phyloP scores from a whole-genome alignment of 148 eudicot genomes.

The Gaultheria prostrata region DNA sequence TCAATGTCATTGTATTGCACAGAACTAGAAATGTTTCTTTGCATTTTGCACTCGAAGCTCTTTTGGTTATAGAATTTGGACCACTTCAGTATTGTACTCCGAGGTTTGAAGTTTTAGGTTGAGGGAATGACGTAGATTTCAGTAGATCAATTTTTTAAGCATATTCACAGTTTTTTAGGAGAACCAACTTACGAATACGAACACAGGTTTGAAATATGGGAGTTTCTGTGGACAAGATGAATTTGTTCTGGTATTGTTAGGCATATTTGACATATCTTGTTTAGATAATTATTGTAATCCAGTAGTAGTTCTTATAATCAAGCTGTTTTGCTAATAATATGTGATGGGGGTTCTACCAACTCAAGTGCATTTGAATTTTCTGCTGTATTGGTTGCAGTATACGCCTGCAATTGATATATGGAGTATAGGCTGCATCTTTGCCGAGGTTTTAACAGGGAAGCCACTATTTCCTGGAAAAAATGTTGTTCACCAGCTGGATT shows the following conservation, averaged over 20 bases:
- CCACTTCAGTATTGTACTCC: too few species aligned
- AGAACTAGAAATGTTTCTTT: background rate
- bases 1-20: background rate
- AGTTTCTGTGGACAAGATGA: background rate
- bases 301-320: background rate
- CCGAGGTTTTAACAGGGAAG: conserved; percentile 61
- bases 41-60: too few species aligned
- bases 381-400: conserved; percentile 34
- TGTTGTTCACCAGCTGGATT: conserved; percentile 63
- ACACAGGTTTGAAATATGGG: background rate
- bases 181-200: background rate
- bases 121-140: background rate
- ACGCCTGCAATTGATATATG: conserved; percentile 67
- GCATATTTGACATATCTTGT: background rate
- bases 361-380: background rate
- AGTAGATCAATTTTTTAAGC: background rate
- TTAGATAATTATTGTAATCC: background rate
- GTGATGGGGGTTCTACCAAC: background rate
- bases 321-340: background rate
- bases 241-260: background rate
- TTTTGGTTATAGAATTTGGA: too few species aligned
- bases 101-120: too few species aligned
- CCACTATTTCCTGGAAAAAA: conserved; percentile 67
- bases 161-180: background rate
- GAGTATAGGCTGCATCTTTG: conserved; percentile 72